Evolutionary conservation across 129 eudicot species (phyloP).

Genomic region (Helianthus tuberosus): DNA sequence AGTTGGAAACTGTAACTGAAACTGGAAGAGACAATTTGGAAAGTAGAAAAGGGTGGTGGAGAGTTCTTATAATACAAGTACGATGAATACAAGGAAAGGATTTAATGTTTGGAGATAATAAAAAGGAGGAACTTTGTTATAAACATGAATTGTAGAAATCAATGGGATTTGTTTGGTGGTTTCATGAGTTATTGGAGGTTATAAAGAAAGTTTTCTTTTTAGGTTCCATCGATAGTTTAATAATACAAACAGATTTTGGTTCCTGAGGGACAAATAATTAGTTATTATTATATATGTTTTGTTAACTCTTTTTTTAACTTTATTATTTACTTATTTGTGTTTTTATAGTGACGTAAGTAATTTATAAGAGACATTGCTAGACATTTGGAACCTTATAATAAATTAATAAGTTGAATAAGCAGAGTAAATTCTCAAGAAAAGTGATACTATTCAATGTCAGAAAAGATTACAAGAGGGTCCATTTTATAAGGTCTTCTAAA

Average conservation of each 20-base stretch:
- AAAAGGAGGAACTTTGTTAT: conserved; percentile 33
- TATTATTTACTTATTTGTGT: neutral
- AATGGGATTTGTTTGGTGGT: conserved; percentile 36
- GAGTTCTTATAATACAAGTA: conserved; percentile 30
- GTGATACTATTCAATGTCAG: no score
- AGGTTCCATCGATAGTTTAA: conserved; percentile 32
- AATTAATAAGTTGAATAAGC: no score
- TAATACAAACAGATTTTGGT: conserved; percentile 39
- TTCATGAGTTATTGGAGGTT: conserved; percentile 28
- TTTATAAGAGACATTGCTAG: neutral
- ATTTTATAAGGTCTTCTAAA: no score
- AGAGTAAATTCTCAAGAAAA: neutral
- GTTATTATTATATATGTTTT: neutral
- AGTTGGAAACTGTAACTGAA: neutral
- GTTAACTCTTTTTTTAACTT: neutral
- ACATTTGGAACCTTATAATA: neutral
- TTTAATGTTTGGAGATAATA: conserved; percentile 31
- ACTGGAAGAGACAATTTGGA: conserved; percentile 35
- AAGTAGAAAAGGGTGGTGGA: conserved; percentile 36
- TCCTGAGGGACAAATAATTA: conserved; percentile 9
- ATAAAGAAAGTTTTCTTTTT: conserved; percentile 29
- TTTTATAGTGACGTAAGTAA: neutral
- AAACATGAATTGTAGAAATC: conserved; percentile 39
- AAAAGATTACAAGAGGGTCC: no score
- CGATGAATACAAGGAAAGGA: conserved; percentile 37